Evolutionary conservation across 1,284 basidiomycete genomes (phyloP).

Genomic region (Papiliotrema nemorosa): DNA sequence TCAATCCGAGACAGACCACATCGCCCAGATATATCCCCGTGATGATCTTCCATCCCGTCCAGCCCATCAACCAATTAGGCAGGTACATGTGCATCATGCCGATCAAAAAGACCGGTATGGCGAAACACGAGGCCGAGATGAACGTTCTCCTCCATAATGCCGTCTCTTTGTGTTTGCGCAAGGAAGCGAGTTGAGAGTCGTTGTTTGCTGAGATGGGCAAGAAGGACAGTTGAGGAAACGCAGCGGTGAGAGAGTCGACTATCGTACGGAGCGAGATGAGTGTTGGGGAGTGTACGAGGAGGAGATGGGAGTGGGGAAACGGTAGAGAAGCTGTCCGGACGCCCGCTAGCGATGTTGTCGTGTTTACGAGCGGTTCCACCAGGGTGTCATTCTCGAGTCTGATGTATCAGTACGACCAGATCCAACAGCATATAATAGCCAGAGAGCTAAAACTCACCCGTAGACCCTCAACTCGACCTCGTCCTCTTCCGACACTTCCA

Average conservation of each 20-base stretch:
- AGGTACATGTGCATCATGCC: conserved; percentile 75
- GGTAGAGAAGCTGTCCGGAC: conserved; percentile 70
- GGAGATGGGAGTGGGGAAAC: conserved; percentile 67
- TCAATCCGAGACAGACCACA: conserved; percentile 72
- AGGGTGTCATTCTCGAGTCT: conserved; percentile 35
- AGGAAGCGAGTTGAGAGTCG: conserved; percentile 77
- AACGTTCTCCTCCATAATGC: conserved; percentile 84
- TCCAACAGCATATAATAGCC: neutral
- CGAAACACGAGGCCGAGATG: conserved; percentile 70
- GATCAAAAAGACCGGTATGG: conserved; percentile 87
- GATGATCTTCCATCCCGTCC: conserved; percentile 51
- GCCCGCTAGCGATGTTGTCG: conserved; percentile 61
- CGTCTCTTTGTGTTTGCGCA: conserved; percentile 88
- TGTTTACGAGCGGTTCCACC: conserved; percentile 23
- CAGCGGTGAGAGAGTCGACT: conserved; percentile 77
- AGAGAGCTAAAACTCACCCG: conserved; percentile 29
- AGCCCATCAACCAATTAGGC: conserved; percentile 51
- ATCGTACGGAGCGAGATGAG: conserved; percentile 76
- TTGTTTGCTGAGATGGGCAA: conserved; percentile 42
- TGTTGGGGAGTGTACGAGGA: conserved; percentile 70
- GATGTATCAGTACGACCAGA: conserved; percentile 3
- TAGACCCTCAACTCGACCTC: conserved; percentile 45
- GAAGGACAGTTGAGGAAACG: conserved; percentile 44
- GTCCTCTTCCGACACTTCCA: conserved; percentile 40
- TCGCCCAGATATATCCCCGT: conserved; percentile 78